Evolutionary conservation across 1,139 yeast genomes (phyloP).

Genomic region (Taphrina confusa): DNA sequence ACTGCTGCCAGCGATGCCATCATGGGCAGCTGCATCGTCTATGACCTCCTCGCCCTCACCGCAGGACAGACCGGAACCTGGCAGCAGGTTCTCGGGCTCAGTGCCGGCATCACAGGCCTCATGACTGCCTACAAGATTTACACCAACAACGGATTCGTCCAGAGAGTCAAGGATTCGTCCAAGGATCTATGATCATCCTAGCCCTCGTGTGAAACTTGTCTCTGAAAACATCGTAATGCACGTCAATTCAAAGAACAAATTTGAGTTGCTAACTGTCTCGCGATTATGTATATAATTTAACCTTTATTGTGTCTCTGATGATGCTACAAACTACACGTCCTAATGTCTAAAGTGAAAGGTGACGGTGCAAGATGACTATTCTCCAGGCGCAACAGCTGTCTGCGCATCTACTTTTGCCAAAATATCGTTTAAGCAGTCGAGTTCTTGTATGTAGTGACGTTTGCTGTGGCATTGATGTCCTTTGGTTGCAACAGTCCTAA

Average conservation of each 20-base stretch:
- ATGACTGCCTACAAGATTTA: slow-evolving; percentile 18
- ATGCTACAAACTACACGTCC: too few species aligned
- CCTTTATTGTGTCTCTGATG: too few species aligned
- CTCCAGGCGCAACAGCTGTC: too few species aligned
- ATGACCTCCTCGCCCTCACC: slow-evolving; percentile 22
- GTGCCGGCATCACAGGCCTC: slow-evolving; percentile 15
- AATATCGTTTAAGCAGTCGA: too few species aligned
- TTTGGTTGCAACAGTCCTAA: slow-evolving; percentile 26
- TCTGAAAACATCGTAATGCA: too few species aligned
- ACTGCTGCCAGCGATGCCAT: slow-evolving; percentile 26
- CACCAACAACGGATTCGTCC: slow-evolving; percentile 8
- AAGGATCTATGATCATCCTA: slow-evolving; percentile 18
- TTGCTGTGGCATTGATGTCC: slow-evolving; percentile 33
- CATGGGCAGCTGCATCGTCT: slow-evolving; percentile 30
- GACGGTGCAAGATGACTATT: too few species aligned
- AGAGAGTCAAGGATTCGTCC: slow-evolving; percentile 11
- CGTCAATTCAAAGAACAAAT: too few species aligned
- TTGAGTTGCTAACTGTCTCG: too few species aligned
- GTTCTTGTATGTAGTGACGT: slow-evolving; percentile 25
- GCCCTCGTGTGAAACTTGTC: too few species aligned
- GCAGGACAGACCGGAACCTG: slow-evolving; percentile 25
- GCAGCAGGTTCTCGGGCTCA: slow-evolving; percentile 23
- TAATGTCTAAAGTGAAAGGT: too few species aligned
- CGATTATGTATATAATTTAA: slow-evolving; percentile 1
- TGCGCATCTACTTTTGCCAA: too few species aligned